These are phyloP conservation scores for Metahyphopichia silvanorum DNA, from an alignment of 805 yeast genomes.

Conservation along the genomic window DNA sequence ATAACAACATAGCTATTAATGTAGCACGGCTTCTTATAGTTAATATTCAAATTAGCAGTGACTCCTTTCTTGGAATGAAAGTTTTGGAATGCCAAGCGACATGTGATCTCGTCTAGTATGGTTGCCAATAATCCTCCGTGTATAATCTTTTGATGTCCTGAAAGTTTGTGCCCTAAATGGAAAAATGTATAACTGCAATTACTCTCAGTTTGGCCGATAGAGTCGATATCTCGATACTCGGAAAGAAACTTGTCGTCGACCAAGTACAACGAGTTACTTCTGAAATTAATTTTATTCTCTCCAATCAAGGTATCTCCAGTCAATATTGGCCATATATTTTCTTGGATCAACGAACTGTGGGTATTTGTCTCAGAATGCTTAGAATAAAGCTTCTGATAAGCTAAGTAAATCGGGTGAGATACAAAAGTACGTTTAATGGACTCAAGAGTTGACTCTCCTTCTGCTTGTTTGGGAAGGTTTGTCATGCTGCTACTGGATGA, in stretches of 20 bases:
- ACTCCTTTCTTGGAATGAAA: conserved; percentile 38
- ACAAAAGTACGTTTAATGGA: conserved; percentile 1
- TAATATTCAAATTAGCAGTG: conserved; percentile 42
- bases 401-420: conserved; percentile 7
- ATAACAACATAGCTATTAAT: conserved; percentile 29
- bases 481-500: not conserved
- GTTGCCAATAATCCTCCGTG: conserved; percentile 45
- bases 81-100: conserved; percentile 41
- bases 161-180: conserved; percentile 33
- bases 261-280: conserved; percentile 31
- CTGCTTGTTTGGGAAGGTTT: not conserved
- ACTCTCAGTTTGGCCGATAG: conserved; percentile 11
- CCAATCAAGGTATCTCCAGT: conserved; percentile 37
- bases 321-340: conserved; percentile 29
- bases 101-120: conserved; percentile 39
- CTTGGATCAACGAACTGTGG: conserved; percentile 15
- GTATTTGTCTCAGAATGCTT: conserved; percentile 10
- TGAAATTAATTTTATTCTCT: conserved; percentile 27
- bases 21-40: conserved; percentile 34
- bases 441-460: not conserved
- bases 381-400: conserved; percentile 8
- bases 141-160: conserved; percentile 40
- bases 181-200: conserved; percentile 37
- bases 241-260: conserved; percentile 29
- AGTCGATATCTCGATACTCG: conserved; percentile 19